A percentile compares a stretch with the other conserved stretches of the same genome.
phyloP scores from a whole-genome alignment of 306 rosid genomes.

The Quercus ilex region DNA sequence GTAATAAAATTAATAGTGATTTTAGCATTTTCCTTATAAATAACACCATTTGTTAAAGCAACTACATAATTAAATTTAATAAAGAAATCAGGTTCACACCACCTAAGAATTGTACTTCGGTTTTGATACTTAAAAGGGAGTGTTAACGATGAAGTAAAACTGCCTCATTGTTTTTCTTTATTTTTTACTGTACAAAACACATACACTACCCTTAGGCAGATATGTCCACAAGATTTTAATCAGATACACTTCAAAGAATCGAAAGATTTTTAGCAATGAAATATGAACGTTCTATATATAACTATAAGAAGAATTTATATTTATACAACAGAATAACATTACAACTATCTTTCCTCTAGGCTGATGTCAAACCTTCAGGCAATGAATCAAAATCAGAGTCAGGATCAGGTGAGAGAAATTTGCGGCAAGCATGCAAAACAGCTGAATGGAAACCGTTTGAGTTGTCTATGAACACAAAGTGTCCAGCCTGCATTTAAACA shows the following conservation, averaged over 20 bases:
- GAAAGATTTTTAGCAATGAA: neutral
- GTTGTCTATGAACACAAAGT: slow-evolving; percentile 84
- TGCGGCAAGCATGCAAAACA: slow-evolving; percentile 71
- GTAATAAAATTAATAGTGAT: no score
- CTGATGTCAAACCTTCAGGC: slow-evolving; percentile 68
- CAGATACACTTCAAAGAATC: neutral
- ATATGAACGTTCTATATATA: neutral
- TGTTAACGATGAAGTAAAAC: neutral
- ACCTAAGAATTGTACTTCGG: no score
- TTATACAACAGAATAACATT: neutral
- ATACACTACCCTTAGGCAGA: neutral
- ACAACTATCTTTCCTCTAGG: slow-evolving; percentile 30
- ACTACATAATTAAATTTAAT: no score
- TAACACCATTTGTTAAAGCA: no score
- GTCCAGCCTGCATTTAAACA: slow-evolving; percentile 67
- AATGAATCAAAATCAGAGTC: slow-evolving; percentile 53
- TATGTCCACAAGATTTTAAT: neutral
- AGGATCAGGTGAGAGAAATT: slow-evolving; percentile 58
- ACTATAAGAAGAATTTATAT: neutral
- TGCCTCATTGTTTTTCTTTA: neutral
- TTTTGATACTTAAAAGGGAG: no score
- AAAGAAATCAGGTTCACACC: no score
- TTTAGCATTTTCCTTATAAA: no score
- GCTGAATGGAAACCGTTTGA: slow-evolving; percentile 78
- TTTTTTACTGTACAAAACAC: neutral